A percentile compares a stretch with the other conserved stretches of the same genome.
Conservation (phyloP, 164 flowering plant genomes). For the Santalum album region DNA sequence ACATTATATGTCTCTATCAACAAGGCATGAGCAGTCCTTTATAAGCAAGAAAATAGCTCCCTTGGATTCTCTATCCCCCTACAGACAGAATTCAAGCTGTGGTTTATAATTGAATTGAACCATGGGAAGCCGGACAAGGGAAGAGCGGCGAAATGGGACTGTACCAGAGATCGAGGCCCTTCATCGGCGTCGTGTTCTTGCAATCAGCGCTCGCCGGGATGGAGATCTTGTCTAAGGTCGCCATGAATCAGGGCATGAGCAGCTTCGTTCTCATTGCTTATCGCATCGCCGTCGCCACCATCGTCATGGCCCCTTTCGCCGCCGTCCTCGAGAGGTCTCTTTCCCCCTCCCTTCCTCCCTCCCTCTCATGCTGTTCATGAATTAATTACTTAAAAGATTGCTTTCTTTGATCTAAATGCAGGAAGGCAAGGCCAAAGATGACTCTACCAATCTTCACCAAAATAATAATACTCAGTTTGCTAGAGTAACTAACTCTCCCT, state of each 20-base stretch:
- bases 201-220: background rate
- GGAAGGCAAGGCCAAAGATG: conserved; percentile 60
- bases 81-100: too few relatives aligned
- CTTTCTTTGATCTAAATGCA: conserved; percentile 10
- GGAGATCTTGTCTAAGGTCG: background rate
- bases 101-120: too few relatives aligned
- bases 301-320: conserved; percentile 1
- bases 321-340: background rate
- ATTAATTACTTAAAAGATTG: too few relatives aligned
- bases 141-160: background rate
- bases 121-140: background rate
- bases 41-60: too few relatives aligned
- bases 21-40: too few relatives aligned
- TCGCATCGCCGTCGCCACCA: background rate
- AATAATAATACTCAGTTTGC: conserved; percentile 36
- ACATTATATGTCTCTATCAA: too few relatives aligned
- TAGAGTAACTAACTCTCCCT: conserved; percentile 37
- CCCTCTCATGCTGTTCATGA: too few relatives aligned
- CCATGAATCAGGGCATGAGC: background rate
- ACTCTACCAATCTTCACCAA: conserved; percentile 41
- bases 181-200: background rate
- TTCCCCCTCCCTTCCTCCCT: background rate
- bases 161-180: background rate
- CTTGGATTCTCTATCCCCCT: too few relatives aligned
- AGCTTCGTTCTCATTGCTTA: conserved; percentile 1